Base-by-base conservation (phyloP, 164 flowering plant species). In the Echeveria elegans region DNA sequence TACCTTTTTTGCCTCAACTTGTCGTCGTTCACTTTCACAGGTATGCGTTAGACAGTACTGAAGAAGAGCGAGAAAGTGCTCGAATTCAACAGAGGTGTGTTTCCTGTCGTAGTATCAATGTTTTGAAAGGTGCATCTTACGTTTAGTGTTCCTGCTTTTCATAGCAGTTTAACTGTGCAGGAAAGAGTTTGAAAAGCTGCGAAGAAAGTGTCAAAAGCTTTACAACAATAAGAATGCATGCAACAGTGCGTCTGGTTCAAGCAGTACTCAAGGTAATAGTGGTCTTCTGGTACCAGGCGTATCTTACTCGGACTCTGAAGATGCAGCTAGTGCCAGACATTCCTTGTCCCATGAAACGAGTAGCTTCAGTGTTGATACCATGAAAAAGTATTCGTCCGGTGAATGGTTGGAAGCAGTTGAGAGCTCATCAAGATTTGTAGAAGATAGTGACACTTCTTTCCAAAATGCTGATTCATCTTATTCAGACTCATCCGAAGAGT, bases 111-210 rank as follows among this genome's bases (percentile, higher is more conserved):
- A 63, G 3, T 10, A 63, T 63, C 9, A 19, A 18, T 63, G n/a
- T 63, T 1, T 34, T 34, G 37, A n/a, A 32, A 32, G 66, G 24
- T 63, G 45, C 45, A 28, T 45, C 37, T 58, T 40, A 2, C 34
- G 34, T 62, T 1, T 24, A 15, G 8, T n/a, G n/a, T 12, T 40
- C 29, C 59, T n/a, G 26, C 24, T 56, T 31, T 43, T 43, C 36
- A 18, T 30, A 9, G 23, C 31, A 31, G 6, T 50, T 68, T 19
- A 19, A 50, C 18, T 71, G 5, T 69, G 69, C 79, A 82, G 86
- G 70, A 80, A 79, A 64, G 79, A 79, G 68, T 82, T 80, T 69
- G 79, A 77, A 65, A 74, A 73, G 69, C 68, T 80, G 68, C 72
- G 81, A 62, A 75, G 71, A 64, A 74, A 74, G 69, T 80, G 82